Evolutionary conservation across 2,329 filamentous ascomycete species (phyloP).

Genomic region (Fusarium paranaense): DNA sequence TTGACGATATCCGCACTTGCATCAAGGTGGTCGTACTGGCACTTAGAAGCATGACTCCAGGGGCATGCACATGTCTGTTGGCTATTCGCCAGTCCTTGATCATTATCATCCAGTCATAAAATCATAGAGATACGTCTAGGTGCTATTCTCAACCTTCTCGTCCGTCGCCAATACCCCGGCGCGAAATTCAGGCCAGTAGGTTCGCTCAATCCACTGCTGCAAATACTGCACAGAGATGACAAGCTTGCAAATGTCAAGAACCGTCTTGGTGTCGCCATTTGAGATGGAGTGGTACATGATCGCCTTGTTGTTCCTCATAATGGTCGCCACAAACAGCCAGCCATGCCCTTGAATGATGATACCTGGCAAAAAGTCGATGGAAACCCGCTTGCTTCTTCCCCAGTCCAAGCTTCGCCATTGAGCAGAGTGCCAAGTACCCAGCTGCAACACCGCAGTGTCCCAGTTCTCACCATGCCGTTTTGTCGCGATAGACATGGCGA

Average conservation of each 20-base stretch:
- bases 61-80: not conserved
- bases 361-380: slow-evolving; percentile 27
- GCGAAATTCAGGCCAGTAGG: slow-evolving; percentile 16
- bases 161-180: not conserved
- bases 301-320: not conserved
- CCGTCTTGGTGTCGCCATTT: not conserved
- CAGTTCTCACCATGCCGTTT: slow-evolving; percentile 20
- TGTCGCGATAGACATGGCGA: slow-evolving; percentile 29
- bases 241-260: slow-evolving; percentile 7
- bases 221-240: slow-evolving; percentile 11
- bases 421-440: slow-evolving; percentile 30
- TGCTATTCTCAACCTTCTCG: not conserved
- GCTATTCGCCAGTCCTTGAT: not conserved
- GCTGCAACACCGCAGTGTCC: slow-evolving; percentile 20
- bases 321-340: slow-evolving; percentile 29
- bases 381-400: not conserved
- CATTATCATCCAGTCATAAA: not conserved
- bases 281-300: not conserved
- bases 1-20: too few species aligned
- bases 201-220: slow-evolving; percentile 2
- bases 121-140: not conserved
- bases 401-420: slow-evolving; percentile 24
- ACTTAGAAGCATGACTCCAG: not conserved
- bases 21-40: too few species aligned
- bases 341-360: slow-evolving; percentile 32